A percentile compares a stretch with the other conserved stretches of the same genome.
phyloP scores from a whole-genome alignment of 2,329 filamentous ascomycete species.

The Fusarium burgessii region DNA sequence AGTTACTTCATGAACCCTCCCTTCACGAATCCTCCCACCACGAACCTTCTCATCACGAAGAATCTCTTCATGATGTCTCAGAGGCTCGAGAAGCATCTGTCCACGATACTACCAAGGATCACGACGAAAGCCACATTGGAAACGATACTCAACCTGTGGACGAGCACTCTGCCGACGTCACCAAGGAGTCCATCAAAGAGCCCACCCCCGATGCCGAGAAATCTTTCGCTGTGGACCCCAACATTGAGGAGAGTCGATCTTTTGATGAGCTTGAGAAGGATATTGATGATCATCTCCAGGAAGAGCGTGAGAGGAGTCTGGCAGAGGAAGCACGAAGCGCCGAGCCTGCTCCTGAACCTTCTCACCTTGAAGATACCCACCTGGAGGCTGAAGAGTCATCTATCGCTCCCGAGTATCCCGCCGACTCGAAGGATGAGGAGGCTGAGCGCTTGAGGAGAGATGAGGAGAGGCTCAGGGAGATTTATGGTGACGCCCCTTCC shows the following conservation, averaged over 20 bases:
- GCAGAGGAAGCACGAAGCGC: constrained; percentile 20
- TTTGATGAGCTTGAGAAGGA: constrained; percentile 41
- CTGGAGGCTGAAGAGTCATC: constrained; percentile 14
- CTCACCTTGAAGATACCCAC: constrained; percentile 29
- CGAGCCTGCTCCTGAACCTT: constrained; percentile 25
- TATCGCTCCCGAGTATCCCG: constrained; percentile 14
- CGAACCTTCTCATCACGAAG: constrained; percentile 10
- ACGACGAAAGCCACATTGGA: constrained; percentile 4
- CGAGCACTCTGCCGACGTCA: constrained; percentile 10
- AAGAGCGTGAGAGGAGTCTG: constrained; percentile 37
- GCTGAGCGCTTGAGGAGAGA: constrained; percentile 58
- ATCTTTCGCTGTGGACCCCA: constrained; percentile 1
- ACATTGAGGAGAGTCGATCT: constrained; percentile 23
- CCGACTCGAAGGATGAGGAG: background rate
- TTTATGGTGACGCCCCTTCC: constrained; percentile 53
- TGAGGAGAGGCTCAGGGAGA: constrained; percentile 65
- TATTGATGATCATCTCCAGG: constrained; percentile 35
- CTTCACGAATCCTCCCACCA: background rate
- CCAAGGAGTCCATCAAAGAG: constrained; percentile 12
- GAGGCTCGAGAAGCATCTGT: background rate
- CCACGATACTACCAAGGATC: background rate
- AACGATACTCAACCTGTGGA: constrained; percentile 6
- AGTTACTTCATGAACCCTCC: constrained; percentile 7
- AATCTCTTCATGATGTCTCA: background rate
- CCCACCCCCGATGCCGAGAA: background rate